Percentiles rank a stretch among this genome's conserved stretches.
These are phyloP conservation scores for Lasiodiplodia hormozganensis DNA, from an alignment of 2,329 filamentous ascomycete genomes.

Conservation along the genomic window DNA sequence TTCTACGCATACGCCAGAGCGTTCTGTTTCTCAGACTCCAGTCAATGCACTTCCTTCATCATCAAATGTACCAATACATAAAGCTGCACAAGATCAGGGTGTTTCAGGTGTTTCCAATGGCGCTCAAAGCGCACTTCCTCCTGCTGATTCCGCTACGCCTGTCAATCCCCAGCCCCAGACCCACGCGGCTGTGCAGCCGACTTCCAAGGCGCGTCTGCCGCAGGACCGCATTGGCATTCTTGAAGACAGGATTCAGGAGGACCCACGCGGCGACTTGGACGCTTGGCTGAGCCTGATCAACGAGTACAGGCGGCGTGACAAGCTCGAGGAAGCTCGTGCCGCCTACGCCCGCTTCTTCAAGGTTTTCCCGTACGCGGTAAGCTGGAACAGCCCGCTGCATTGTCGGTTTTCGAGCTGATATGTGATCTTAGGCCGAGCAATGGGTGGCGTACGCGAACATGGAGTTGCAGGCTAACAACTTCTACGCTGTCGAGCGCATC, in stretches of 20 bases:
- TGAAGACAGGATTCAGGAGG: slow-evolving; percentile 90
- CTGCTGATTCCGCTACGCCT: slow-evolving; percentile 52
- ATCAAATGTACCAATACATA: slow-evolving; percentile 68
- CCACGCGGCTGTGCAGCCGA: slow-evolving; percentile 46
- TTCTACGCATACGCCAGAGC: slow-evolving; percentile 59
- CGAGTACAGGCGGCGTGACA: slow-evolving; percentile 81
- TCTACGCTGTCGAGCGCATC: slow-evolving; percentile 79
- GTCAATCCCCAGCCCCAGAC: slow-evolving; percentile 30
- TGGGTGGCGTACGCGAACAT: slow-evolving; percentile 90
- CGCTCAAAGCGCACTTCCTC: slow-evolving; percentile 55
- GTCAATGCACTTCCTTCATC: slow-evolving; percentile 60
- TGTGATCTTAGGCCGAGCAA: slow-evolving; percentile 75
- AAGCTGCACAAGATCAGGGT: slow-evolving; percentile 61
- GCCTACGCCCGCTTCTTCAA: slow-evolving; percentile 87
- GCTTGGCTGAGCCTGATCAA: slow-evolving; percentile 89
- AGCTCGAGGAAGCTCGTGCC: slow-evolving; percentile 78
- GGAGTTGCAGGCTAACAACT: slow-evolving; percentile 87
- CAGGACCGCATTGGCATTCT: slow-evolving; percentile 79
- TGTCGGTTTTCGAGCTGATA: slow-evolving; percentile 23
- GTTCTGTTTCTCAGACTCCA: slow-evolving; percentile 62
- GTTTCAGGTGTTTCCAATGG: slow-evolving; percentile 45
- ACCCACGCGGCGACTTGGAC: slow-evolving; percentile 89
- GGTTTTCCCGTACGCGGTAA: slow-evolving; percentile 88
- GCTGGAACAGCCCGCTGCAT: slow-evolving; percentile 43
- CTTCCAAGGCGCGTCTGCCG: slow-evolving; percentile 63